These are phyloP conservation scores for Phylloporus arenicola DNA, from an alignment of 768 basidiomycete genomes.

Conservation along the genomic window DNA sequence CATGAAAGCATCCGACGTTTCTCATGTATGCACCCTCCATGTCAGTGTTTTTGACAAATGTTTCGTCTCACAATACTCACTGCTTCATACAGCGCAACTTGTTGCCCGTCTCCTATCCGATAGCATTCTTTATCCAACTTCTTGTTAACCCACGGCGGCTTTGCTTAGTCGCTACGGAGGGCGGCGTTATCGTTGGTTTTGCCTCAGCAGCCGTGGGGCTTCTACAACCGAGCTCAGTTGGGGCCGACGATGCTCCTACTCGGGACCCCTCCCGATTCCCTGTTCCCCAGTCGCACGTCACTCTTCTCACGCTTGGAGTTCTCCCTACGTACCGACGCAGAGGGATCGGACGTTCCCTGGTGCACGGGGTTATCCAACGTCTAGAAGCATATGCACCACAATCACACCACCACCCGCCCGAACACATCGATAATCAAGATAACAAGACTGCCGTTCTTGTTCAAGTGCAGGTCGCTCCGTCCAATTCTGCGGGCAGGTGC, in stretches of 20 bases:
- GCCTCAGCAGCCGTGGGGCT: conserved; percentile 22
- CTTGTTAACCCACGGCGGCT: conserved; percentile 27
- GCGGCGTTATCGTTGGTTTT: conserved; percentile 21
- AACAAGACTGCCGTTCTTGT: conserved; percentile 19
- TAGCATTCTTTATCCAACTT: conserved; percentile 30
- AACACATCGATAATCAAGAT: neutral
- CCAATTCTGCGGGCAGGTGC: conserved; percentile 21
- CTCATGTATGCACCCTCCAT: conserved; percentile 23
- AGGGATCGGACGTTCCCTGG: conserved; percentile 28
- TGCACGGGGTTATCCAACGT: conserved; percentile 24
- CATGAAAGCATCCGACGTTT: conserved; percentile 28
- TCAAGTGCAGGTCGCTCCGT: conserved; percentile 24
- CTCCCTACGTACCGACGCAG: conserved; percentile 22
- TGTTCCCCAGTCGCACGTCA: conserved; percentile 12
- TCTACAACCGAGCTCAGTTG: neutral
- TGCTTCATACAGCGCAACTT: conserved; percentile 16
- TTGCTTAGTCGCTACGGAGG: conserved; percentile 26
- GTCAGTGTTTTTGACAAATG: conserved; percentile 9
- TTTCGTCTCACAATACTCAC: conserved; percentile 1
- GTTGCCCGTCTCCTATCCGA: conserved; percentile 25
- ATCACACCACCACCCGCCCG: neutral
- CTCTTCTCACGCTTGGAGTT: conserved; percentile 30
- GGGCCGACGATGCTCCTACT: neutral
- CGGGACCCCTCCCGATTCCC: neutral
- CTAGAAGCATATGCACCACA: conserved; percentile 13